A percentile compares a stretch with the other conserved stretches of the same genome.
Conservation (phyloP, 2,329 filamentous ascomycete species). For the Monilinia fructicola region DNA sequence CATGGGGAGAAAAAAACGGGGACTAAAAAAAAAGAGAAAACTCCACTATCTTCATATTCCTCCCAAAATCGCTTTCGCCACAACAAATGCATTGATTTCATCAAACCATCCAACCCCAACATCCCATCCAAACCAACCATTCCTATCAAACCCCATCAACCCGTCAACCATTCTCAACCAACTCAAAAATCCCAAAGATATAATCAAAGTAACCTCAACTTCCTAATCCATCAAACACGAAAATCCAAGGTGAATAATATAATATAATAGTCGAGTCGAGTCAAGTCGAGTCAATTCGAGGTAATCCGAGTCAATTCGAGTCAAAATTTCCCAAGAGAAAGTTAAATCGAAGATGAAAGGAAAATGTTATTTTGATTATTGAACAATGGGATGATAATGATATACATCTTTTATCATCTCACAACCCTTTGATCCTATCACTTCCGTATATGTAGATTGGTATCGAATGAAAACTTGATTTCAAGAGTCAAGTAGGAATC, state of each 20-base stretch:
- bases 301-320: neutral
- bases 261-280: slow-evolving; percentile 2
- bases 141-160: neutral
- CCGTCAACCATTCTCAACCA: neutral
- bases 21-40: neutral
- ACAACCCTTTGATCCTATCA: neutral
- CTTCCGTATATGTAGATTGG: neutral
- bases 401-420: neutral
- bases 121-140: slow-evolving; percentile 1
- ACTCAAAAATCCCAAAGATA: slow-evolving; percentile 3
- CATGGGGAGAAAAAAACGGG: neutral
- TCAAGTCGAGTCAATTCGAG: too few relatives aligned
- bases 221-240: slow-evolving; percentile 7
- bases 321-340: slow-evolving; percentile 11
- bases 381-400: neutral
- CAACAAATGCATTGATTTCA: neutral
- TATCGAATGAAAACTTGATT: slow-evolving; percentile 10
- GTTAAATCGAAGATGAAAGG: neutral
- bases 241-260: slow-evolving; percentile 18
- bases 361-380: neutral
- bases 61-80: neutral
- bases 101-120: neutral
- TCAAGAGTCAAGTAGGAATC: neutral
- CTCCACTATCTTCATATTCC: neutral
- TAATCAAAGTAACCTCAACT: slow-evolving; percentile 16